Conservation (phyloP, 108 stramenopile species). For the Skeletonema tropicum region DNA sequence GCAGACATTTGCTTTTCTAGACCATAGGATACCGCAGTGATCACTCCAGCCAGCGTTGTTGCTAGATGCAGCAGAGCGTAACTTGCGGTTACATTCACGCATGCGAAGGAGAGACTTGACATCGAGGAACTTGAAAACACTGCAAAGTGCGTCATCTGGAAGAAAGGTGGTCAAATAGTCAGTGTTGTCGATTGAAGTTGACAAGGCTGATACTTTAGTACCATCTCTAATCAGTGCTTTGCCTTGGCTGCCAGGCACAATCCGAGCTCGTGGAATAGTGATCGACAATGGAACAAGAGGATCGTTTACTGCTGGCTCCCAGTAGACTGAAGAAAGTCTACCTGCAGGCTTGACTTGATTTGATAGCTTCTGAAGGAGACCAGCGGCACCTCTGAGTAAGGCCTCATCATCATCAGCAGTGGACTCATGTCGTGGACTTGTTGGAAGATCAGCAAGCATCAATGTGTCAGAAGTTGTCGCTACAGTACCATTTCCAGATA, state of each 20-base stretch:
- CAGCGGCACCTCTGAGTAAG: neutral
- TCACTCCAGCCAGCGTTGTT: slow-evolving; percentile 68
- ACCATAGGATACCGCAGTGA: slow-evolving; percentile 63
- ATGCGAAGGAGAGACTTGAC: slow-evolving; percentile 19
- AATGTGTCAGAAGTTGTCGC: neutral
- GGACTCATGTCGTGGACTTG: neutral
- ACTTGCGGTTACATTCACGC: slow-evolving; percentile 24
- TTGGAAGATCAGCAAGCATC: neutral
- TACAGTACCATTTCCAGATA: neutral
- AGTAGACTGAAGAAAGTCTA: neutral
- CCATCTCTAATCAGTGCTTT: neutral
- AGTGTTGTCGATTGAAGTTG: neutral
- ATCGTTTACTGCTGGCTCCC: neutral
- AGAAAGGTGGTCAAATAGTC: slow-evolving; percentile 7
- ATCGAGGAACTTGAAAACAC: slow-evolving; percentile 30
- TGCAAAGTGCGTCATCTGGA: slow-evolving; percentile 21
- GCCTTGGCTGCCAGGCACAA: slow-evolving; percentile 1
- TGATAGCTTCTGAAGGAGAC: neutral
- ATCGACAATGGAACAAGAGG: neutral
- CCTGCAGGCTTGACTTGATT: neutral
- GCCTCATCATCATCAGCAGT: neutral
- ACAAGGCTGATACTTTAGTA: neutral
- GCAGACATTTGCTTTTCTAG: slow-evolving; percentile 58
- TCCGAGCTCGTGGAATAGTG: neutral
- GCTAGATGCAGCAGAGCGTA: slow-evolving; percentile 35